Evolutionary conservation across 495 filamentous ascomycete species (phyloP).

Genomic region (Talaromyces wortmannii): DNA sequence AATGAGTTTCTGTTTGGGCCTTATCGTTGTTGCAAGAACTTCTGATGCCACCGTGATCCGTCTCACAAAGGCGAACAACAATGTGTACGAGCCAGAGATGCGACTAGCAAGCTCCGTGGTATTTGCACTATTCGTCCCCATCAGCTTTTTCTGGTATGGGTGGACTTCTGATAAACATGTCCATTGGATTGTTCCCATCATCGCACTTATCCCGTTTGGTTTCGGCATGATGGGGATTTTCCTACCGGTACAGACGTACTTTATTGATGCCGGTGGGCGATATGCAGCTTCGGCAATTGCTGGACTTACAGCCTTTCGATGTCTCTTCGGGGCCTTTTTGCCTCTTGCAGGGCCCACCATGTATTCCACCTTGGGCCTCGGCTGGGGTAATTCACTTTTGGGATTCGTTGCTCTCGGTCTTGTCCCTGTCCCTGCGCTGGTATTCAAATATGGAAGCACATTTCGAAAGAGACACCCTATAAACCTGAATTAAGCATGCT

Average conservation of each 20-base stretch:
- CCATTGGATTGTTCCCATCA: slow-evolving; percentile 47
- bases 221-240: slow-evolving; percentile 20
- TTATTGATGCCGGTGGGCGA: slow-evolving; percentile 56
- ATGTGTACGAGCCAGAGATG: slow-evolving; percentile 1
- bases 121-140: slow-evolving; percentile 12
- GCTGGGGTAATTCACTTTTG: slow-evolving; percentile 40
- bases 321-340: slow-evolving; percentile 44
- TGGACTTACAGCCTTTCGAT: slow-evolving; percentile 34
- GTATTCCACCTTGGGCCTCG: slow-evolving; percentile 32
- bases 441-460: slow-evolving; percentile 28
- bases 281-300: slow-evolving; percentile 52
- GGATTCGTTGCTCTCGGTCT: slow-evolving; percentile 39
- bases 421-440: slow-evolving; percentile 26
- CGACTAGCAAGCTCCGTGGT: slow-evolving; percentile 2
- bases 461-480: neutral
- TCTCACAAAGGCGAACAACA: slow-evolving; percentile 1
- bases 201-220: slow-evolving; percentile 37
- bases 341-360: slow-evolving; percentile 35
- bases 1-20: neutral
- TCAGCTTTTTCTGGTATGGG: slow-evolving; percentile 53
- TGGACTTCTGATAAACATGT: slow-evolving; percentile 45
- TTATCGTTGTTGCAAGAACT: neutral
- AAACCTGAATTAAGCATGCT: neutral
- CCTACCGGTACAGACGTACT: slow-evolving; percentile 46
- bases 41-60: slow-evolving; percentile 3